phyloP scores from a whole-genome alignment of 192 early-diverging fungal species.

The Coemansia sp. region DNA sequence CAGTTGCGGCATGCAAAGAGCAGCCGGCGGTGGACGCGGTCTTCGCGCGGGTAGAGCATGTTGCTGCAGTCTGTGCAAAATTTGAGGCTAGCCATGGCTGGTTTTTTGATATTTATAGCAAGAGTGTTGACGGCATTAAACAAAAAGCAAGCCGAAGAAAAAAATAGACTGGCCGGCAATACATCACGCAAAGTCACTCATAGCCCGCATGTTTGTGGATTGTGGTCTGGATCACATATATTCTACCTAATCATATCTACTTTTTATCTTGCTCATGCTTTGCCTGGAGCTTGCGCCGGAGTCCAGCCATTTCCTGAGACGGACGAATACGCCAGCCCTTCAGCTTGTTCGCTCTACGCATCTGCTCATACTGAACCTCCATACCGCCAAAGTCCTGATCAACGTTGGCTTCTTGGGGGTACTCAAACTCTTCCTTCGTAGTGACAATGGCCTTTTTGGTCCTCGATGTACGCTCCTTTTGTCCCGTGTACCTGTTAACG shows the following conservation, averaged over 20 bases:
- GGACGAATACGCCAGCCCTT: slow-evolving; percentile 54
- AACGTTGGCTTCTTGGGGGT: slow-evolving; percentile 56
- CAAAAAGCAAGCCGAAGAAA: neutral
- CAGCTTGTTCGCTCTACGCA: slow-evolving; percentile 40
- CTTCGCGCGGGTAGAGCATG: slow-evolving; percentile 80
- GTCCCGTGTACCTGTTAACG: slow-evolving; percentile 35
- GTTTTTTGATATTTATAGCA: neutral
- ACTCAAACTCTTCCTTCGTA: slow-evolving; percentile 68
- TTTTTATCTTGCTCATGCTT: neutral
- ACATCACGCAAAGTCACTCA: neutral
- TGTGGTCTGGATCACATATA: slow-evolving; percentile 10
- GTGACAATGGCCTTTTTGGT: slow-evolving; percentile 76
- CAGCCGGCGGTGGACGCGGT: slow-evolving; percentile 59
- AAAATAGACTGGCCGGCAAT: neutral
- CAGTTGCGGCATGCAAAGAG: slow-evolving; percentile 82
- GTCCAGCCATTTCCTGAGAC: slow-evolving; percentile 22
- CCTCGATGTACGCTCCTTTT: slow-evolving; percentile 41
- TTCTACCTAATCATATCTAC: neutral
- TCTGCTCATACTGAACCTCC: slow-evolving; percentile 26
- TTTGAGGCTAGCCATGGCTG: slow-evolving; percentile 43
- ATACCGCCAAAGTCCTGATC: slow-evolving; percentile 53
- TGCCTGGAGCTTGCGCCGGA: slow-evolving; percentile 22
- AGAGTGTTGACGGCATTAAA: neutral
- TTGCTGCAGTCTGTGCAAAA: slow-evolving; percentile 70
- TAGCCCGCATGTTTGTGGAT: neutral